These are phyloP conservation scores for Ascochyta lentis DNA, from an alignment of 2,329 filamentous ascomycete species.

Conservation along the genomic window DNA sequence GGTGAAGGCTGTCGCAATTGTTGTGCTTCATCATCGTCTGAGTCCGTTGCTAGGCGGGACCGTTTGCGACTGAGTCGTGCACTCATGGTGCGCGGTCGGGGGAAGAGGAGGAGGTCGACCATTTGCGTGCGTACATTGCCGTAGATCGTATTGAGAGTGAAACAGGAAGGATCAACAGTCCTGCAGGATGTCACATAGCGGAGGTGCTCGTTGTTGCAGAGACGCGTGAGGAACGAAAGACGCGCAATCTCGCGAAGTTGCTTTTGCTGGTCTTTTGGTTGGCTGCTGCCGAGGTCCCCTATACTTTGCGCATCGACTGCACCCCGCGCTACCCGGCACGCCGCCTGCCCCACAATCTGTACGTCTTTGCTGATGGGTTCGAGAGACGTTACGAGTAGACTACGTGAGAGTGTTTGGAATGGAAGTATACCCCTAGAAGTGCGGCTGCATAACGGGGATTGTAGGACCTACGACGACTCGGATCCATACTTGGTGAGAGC, in stretches of 20 bases:
- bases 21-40: conserved; percentile 32
- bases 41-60: conserved; percentile 37
- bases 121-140: conserved; percentile 20
- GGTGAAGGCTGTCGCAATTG: conserved; percentile 30
- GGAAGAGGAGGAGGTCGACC: conserved; percentile 24
- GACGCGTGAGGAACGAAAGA: conserved; percentile 20
- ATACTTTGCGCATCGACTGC: not conserved
- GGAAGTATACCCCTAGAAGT: conserved; percentile 68
- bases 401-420: conserved; percentile 63
- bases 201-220: conserved; percentile 30
- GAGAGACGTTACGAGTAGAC: conserved; percentile 44
- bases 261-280: conserved; percentile 11
- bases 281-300: conserved; percentile 7
- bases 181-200: conserved; percentile 11
- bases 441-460: conserved; percentile 64
- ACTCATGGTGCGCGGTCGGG: conserved; percentile 36
- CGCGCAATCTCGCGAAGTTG: conserved; percentile 9
- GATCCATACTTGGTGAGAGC: conserved; percentile 64
- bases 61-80: conserved; percentile 41
- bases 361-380: conserved; percentile 25
- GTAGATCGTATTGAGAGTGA: conserved; percentile 6
- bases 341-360: conserved; percentile 22
- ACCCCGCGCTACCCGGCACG: conserved; percentile 21
- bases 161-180: conserved; percentile 1
- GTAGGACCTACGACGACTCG: conserved; percentile 64